Evolutionary conservation across 2,329 filamentous ascomycete species (phyloP), one percentile per base, ranked within the genome.

Genomic region (Aspergillus proliferans): DNA sequence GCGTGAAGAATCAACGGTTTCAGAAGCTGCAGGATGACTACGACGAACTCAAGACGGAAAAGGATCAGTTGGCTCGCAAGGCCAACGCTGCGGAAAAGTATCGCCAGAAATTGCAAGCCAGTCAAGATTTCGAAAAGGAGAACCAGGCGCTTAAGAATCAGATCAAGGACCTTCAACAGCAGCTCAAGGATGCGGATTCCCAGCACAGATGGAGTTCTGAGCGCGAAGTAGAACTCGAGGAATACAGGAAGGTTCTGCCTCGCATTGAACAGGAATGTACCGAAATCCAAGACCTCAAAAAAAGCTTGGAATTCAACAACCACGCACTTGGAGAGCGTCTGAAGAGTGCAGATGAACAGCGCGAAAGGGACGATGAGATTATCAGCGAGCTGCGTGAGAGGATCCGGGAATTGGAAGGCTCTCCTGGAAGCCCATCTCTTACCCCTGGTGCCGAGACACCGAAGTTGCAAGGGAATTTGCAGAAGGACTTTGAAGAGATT

Each of bases 81-180:
- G 74, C 73, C 4, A 76, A 77, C 43, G 69, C 72, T 0, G 72
- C 71, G 2, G 73, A 76, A 50, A 76, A 76, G 52, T 76, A 76
- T 52, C 68, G 71, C 46, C 72, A 74, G 50, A 76, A 77, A 54
- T 59, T 76, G 9, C 72, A 76, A 55, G 70, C 71, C 33, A 74
- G 68, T 46, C 73, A 76, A 54, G 70, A 74, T 47, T 68, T 73
- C 50, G 73, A 76, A 58, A 75, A 72, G 53, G 72, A 76, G 54
- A 76, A 75, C 56, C 64, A 71, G 47, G 63, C 61, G 8, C 63
- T 76, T n/a, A 72, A 69, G 52, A 66, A 69, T 44, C 70, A 76
- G 54, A 68, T 76, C 43, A 69, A 70, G 41, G 71, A 76, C 47
- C 55, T 76, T 40, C 71, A 75, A 51, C 68, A 72, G 47, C 71